These are phyloP conservation scores for Lagerstroemia speciosa DNA, from an alignment of 345 rosid species.

Conservation along the genomic window DNA sequence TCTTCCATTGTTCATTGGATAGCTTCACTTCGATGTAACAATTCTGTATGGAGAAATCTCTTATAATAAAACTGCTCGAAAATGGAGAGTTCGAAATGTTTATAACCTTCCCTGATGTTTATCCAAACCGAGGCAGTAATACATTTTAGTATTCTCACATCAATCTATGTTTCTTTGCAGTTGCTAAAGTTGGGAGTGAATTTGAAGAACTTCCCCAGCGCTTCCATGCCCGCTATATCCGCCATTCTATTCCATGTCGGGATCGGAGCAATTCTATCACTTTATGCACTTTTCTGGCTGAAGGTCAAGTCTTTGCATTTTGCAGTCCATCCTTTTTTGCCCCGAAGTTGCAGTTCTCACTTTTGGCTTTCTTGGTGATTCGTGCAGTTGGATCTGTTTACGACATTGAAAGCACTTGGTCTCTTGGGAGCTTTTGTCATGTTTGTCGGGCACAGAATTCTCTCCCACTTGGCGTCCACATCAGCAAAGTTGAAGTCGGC, in stretches of 20 bases:
- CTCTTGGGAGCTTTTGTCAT: conserved; percentile 72
- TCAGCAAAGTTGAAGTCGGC: conserved; percentile 82
- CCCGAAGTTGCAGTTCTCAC: neutral
- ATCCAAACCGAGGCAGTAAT: neutral
- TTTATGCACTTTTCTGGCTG: conserved; percentile 87
- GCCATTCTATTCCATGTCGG: conserved; percentile 78
- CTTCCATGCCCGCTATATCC: conserved; percentile 49
- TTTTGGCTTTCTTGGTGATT: neutral
- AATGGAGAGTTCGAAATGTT: neutral
- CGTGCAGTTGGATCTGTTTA: conserved; percentile 84
- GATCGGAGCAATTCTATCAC: conserved; percentile 73
- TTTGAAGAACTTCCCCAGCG: conserved; percentile 77
- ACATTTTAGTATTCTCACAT: neutral
- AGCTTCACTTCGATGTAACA: no score
- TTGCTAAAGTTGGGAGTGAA: conserved; percentile 64
- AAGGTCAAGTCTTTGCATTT: conserved; percentile 38
- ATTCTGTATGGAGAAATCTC: neutral
- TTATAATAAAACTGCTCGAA: neutral
- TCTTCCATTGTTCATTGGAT: no score
- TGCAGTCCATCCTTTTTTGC: neutral
- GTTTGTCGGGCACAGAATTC: conserved; percentile 80
- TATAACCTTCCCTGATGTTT: neutral
- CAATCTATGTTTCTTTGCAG: conserved; percentile 28
- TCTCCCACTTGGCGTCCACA: conserved; percentile 67
- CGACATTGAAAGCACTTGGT: conserved; percentile 68